Evolutionary conservation across 1,284 basidiomycete species (phyloP).

Genomic region (Fomitopsis palustris): DNA sequence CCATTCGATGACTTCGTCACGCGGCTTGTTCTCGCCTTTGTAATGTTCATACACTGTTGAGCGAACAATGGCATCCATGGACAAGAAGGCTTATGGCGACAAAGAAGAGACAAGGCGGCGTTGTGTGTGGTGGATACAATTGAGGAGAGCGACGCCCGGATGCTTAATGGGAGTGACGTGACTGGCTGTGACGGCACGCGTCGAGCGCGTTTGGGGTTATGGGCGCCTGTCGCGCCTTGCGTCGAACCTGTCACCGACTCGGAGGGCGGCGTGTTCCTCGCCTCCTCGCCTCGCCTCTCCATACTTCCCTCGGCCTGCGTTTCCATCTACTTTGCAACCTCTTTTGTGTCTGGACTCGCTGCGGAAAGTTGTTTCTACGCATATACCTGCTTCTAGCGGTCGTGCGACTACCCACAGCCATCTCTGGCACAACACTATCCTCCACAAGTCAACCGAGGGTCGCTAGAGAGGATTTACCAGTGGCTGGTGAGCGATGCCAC

Average conservation of each 20-base stretch:
- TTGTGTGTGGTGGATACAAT: too few species aligned
- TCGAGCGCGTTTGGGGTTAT: neutral
- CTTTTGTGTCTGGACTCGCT: too few species aligned
- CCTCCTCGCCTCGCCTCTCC: neutral
- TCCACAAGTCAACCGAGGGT: neutral
- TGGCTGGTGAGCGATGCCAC: constrained; percentile 4
- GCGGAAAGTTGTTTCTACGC: too few species aligned
- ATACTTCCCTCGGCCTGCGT: neutral
- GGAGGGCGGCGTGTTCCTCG: neutral
- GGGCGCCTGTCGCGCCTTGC: neutral
- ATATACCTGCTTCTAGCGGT: neutral
- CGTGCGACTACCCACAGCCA: neutral
- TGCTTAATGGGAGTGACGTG: neutral
- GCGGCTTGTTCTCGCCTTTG: too few species aligned
- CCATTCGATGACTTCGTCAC: too few species aligned
- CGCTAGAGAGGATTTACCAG: neutral
- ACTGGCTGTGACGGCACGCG: neutral
- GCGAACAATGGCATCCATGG: too few species aligned
- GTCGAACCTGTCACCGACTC: neutral
- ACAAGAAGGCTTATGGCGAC: too few species aligned
- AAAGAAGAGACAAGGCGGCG: too few species aligned
- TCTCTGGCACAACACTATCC: neutral
- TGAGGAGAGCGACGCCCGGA: too few species aligned
- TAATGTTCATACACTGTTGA: too few species aligned
- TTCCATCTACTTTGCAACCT: neutral